A percentile compares a stretch with the other conserved stretches of the same genome.
These are phyloP conservation scores for Aspergillus biplanus DNA, from an alignment of 495 filamentous ascomycete genomes.

Conservation along the genomic window DNA sequence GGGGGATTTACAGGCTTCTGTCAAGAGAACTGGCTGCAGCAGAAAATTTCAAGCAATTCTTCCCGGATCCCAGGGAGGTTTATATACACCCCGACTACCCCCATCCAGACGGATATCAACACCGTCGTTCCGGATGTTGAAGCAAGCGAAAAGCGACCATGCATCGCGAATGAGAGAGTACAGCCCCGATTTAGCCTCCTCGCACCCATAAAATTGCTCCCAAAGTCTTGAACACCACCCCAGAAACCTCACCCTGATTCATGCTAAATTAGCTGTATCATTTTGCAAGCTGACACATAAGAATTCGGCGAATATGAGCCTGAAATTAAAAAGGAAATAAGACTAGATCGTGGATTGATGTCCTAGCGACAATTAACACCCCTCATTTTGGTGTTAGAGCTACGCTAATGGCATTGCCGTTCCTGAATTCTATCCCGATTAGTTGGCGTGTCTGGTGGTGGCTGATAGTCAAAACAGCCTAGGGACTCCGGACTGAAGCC, in stretches of 20 bases:
- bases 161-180: background rate
- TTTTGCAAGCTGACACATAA: background rate
- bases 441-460: background rate
- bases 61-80: background rate
- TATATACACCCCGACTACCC: background rate
- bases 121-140: background rate
- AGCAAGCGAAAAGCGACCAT: background rate
- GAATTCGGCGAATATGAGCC: background rate
- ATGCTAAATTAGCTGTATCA: background rate
- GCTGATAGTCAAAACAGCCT: background rate
- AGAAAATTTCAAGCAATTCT: background rate
- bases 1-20: background rate
- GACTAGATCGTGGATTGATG: background rate
- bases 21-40: background rate
- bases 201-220: too few relatives aligned
- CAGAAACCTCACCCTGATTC: background rate
- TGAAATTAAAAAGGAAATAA: conserved; percentile 6
- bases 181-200: background rate
- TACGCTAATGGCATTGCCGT: background rate
- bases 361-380: background rate
- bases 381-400: background rate
- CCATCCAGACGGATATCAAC: background rate
- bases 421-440: background rate
- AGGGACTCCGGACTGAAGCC: background rate
- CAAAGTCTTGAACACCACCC: background rate